These are phyloP conservation scores for Russula vinacea DNA, from an alignment of 768 basidiomycete species.

Conservation along the genomic window DNA sequence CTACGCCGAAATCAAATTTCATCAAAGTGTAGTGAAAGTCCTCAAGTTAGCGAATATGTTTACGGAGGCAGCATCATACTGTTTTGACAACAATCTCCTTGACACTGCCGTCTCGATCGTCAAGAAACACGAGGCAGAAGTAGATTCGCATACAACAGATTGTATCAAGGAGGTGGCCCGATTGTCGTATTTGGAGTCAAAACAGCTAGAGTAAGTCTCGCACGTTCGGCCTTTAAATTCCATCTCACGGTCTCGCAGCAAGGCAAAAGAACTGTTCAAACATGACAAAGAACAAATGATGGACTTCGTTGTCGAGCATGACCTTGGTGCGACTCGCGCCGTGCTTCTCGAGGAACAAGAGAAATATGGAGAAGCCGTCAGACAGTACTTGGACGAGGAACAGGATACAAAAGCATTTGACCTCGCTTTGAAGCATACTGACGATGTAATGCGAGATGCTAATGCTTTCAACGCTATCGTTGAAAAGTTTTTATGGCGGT, in stretches of 20 bases:
- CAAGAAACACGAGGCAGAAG: constrained; percentile 2
- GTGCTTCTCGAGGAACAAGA: constrained; percentile 44
- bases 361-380: constrained; percentile 49
- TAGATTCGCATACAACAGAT: constrained; percentile 18
- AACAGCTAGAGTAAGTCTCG: constrained; percentile 18
- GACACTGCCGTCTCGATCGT: constrained; percentile 13
- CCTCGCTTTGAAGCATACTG: constrained; percentile 41
- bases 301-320: constrained; percentile 55
- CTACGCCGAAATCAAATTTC: constrained; percentile 10
- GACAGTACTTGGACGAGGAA: constrained; percentile 49
- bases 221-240: not conserved
- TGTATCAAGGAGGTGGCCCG: constrained; percentile 17
- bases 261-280: constrained; percentile 48
- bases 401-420: constrained; percentile 47
- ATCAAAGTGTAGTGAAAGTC: constrained; percentile 8
- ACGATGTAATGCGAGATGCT: constrained; percentile 31
- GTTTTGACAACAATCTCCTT: constrained; percentile 23
- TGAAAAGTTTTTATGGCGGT: constrained; percentile 40
- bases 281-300: constrained; percentile 50
- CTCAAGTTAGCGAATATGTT: constrained; percentile 15
- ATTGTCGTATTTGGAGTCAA: constrained; percentile 12
- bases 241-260: constrained; percentile 37
- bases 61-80: constrained; percentile 23
- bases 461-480: constrained; percentile 35
- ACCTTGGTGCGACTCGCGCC: constrained; percentile 49